Evolutionary conservation across 306 rosid species (phyloP).

Genomic region (Acacia melanoxylon): DNA sequence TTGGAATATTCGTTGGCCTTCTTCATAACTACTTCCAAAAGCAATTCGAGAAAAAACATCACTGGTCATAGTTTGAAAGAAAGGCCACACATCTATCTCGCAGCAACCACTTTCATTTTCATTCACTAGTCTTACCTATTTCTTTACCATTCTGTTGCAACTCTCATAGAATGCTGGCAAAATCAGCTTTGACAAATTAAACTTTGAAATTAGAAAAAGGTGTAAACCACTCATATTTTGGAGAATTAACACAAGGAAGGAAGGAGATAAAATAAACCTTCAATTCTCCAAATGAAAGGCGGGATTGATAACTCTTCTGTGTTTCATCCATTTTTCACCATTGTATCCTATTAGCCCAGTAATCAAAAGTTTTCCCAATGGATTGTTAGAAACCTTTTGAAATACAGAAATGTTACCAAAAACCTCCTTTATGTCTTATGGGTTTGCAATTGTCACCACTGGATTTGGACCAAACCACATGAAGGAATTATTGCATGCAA

Average conservation of each 20-base stretch:
- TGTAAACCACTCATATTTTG: background rate
- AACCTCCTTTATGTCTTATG: conserved; percentile 37
- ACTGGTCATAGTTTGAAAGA: conserved; percentile 7
- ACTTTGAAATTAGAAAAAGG: background rate
- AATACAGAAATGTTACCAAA: conserved; percentile 20
- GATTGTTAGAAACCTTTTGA: conserved; percentile 13
- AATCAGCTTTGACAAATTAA: conserved; percentile 18
- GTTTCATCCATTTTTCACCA: too few relatives aligned
- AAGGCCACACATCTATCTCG: conserved; percentile 36
- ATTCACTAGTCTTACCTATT: conserved; percentile 21
- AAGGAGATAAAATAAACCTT: too few relatives aligned
- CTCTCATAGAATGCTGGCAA: conserved; percentile 18
- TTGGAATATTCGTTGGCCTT: conserved; percentile 39
- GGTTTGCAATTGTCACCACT: conserved; percentile 32
- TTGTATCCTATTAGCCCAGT: too few relatives aligned
- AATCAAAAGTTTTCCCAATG: background rate
- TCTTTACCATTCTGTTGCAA: conserved; percentile 4
- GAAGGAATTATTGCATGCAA: conserved; percentile 25
- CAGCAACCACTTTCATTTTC: background rate
- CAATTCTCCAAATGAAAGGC: too few relatives aligned
- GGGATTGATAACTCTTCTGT: too few relatives aligned
- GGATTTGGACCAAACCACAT: conserved; percentile 44
- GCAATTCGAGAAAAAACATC: conserved; percentile 48
- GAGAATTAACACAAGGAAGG: background rate
- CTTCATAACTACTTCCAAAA: conserved; percentile 48